A percentile compares a stretch with the other conserved stretches of the same genome.
These are phyloP conservation scores for Aspergillus diversus DNA, from an alignment of 495 filamentous ascomycete genomes.

Conservation along the genomic window DNA sequence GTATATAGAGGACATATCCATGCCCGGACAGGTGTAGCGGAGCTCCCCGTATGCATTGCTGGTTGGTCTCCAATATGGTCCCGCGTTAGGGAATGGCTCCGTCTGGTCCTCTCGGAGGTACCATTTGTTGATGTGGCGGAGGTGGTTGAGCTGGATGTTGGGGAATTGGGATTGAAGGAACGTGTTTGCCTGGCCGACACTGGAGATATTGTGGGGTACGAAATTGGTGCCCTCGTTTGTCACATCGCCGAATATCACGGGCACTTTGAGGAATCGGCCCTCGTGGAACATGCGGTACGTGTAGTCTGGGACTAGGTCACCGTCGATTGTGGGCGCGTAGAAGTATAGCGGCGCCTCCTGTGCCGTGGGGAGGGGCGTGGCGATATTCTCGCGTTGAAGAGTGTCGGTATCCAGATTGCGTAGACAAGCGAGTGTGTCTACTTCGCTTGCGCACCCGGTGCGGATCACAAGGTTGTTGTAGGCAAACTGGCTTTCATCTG, in stretches of 20 bases:
- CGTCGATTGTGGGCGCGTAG: conserved; percentile 63
- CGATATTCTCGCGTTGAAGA: conserved; percentile 58
- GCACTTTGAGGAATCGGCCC: conserved; percentile 68
- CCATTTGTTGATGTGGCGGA: conserved; percentile 57
- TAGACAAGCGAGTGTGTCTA: conserved; percentile 61
- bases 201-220: conserved; percentile 53
- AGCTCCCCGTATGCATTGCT: conserved; percentile 70
- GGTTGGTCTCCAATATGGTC: conserved; percentile 62
- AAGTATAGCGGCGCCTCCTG: conserved; percentile 54
- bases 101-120: conserved; percentile 56
- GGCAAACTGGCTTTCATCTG: conserved; percentile 63
- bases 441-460: conserved; percentile 52
- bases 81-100: conserved; percentile 44
- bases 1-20: conserved; percentile 56
- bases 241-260: conserved; percentile 70
- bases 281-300: conserved; percentile 61
- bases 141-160: conserved; percentile 52
- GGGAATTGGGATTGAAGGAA: conserved; percentile 71
- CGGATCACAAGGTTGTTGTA: conserved; percentile 64
- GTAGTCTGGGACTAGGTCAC: conserved; percentile 59
- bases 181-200: conserved; percentile 44
- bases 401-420: conserved; percentile 50
- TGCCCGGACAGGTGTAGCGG: conserved; percentile 71
- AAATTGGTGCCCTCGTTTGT: conserved; percentile 74
- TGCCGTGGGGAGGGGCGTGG: conserved; percentile 57